Base-by-base conservation (phyloP, 306 rosid species). In the Hylodesmum podocarpum region DNA sequence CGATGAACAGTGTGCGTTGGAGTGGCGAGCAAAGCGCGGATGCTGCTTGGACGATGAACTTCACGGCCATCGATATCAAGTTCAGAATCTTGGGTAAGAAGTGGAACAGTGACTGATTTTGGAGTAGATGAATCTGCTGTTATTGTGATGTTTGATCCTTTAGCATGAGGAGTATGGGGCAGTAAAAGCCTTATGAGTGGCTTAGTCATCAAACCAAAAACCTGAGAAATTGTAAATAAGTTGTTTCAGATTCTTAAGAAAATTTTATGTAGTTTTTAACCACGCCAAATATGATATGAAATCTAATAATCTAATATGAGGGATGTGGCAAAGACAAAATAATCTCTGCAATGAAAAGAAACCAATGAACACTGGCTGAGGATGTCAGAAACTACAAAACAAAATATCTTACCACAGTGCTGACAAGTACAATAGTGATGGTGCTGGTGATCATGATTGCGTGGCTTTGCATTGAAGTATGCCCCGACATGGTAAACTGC, bases 381-480 rank as follows among this genome's bases (percentile, higher is more conserved):
- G 46, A 65, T 36, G 59, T 37, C 74, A 44, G 57, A 83, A 81
- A 22, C 44, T 28, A 15, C 31, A 67, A 64, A 29, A 68, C 15
- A 43, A 70, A 70, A 65, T 46, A 47, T 18, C 90, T 87, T 80
- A 96, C 99, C 97, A 89, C 84, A 29, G 99, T 96, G 94, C 98
- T 96, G 83, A 96, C 58, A 62, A 96, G 99, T 69, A 96, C 99
- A 78, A 96, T 96, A 13, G 91, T 91, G 67, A 91, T 89, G 43
- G 99, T 96, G 89, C 99, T 96, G 21, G 99, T 92, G 89, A 96
- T 96, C 97, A 96, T 84, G 76, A 96, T 82, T 70, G 99, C 98
- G 81, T 92, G 87, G 57, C 81, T 13, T 66, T 87, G 90, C 80
- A 88, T 80, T 67, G 87, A 91, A 74, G 99, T 96, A 70, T 96